A percentile compares a stretch with the other conserved stretches of the same genome.
phyloP scores from a whole-genome alignment of 225 moss, liverwort and hornwort genomes.

The Bryum argenteum region DNA sequence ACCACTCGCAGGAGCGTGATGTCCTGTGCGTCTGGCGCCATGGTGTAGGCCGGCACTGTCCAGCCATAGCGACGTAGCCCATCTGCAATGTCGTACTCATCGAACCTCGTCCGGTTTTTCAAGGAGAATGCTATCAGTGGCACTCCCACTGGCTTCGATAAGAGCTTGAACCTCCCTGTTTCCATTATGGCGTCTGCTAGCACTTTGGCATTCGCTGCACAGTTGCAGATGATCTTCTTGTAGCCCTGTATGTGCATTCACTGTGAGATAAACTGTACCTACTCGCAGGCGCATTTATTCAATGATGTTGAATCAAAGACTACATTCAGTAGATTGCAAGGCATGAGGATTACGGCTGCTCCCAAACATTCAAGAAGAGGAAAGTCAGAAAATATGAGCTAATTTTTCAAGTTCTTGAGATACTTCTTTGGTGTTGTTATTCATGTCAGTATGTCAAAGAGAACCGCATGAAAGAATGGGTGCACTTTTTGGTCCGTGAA shows the following conservation, averaged over 20 bases:
- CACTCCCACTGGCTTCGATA: slow-evolving; percentile 70
- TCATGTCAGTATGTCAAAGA: no score
- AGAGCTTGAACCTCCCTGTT: slow-evolving; percentile 57
- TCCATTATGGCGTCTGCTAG: slow-evolving; percentile 39
- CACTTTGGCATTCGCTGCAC: slow-evolving; percentile 49
- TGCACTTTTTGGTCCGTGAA: no score
- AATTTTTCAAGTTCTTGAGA: no score
- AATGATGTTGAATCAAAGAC: no score
- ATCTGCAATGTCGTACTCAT: slow-evolving; percentile 67
- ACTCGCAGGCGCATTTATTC: no score
- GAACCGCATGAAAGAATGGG: no score
- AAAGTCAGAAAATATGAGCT: no score
- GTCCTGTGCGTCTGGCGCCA: slow-evolving; percentile 67
- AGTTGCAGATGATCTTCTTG: slow-evolving; percentile 62
- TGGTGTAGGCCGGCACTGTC: slow-evolving; percentile 84
- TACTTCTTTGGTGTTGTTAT: no score
- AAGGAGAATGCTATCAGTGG: slow-evolving; percentile 75
- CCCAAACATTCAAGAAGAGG: no score
- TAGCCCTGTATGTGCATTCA: slow-evolving; percentile 58
- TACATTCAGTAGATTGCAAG: no score
- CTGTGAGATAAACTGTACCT: background rate
- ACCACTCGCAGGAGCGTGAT: slow-evolving; percentile 65
- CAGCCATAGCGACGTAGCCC: slow-evolving; percentile 62
- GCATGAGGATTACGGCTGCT: no score
- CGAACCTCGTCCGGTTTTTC: slow-evolving; percentile 42